Conservation (phyloP, 495 filamentous ascomycete genomes). For the Neurospora pannonica region DNA sequence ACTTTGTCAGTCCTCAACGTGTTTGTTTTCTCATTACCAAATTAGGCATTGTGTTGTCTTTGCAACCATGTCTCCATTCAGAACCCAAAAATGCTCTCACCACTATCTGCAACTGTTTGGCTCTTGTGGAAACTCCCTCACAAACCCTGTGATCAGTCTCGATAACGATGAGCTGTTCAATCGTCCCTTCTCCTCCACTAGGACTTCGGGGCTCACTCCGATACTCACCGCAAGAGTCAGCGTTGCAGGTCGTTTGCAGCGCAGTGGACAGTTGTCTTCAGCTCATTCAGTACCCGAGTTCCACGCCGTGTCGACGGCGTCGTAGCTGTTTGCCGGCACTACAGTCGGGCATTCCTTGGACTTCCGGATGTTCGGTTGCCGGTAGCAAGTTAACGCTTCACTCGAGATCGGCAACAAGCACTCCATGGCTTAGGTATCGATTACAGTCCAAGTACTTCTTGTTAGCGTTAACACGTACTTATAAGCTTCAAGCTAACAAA, state of each 20-base stretch:
- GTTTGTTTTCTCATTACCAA: neutral
- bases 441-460: neutral
- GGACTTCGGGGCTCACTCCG: neutral
- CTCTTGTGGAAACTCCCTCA: neutral
- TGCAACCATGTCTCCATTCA: neutral
- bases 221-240: neutral
- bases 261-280: neutral
- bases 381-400: neutral
- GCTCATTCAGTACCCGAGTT: neutral
- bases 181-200: neutral
- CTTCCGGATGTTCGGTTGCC: neutral
- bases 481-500: neutral
- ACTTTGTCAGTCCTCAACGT: neutral
- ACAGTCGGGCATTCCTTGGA: neutral
- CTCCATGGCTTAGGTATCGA: neutral
- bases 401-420: neutral
- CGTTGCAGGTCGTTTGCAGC: neutral
- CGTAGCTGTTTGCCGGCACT: neutral
- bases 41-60: neutral
- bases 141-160: neutral
- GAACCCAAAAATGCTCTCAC: neutral
- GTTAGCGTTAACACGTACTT: neutral
- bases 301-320: neutral
- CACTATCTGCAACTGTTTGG: neutral
- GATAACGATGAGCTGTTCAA: neutral